Base-by-base conservation (phyloP, 805 yeast genomes). In the Lipomyces sp. region DNA sequence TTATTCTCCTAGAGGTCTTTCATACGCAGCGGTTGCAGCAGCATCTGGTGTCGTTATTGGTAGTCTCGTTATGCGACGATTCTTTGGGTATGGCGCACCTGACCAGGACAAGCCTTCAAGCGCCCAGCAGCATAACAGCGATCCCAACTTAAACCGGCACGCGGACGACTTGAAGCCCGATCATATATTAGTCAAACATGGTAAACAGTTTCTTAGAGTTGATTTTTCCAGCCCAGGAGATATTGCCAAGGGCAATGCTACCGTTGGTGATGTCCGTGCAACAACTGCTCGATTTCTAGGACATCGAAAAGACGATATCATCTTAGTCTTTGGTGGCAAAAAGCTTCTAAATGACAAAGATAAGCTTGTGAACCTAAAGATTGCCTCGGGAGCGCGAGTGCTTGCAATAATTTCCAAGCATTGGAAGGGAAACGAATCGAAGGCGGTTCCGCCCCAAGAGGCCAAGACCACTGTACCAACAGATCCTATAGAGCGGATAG, bases 191-290 rank as follows among this genome's bases (percentile, higher is more conserved):
- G 69, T 70, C 10, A 66, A 66, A 59, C 67, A 70, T 57, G 70
- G 64, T 8, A 64, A 64, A 59, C 60, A 62, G 42, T 57, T 60
- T 37, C 55, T 67, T 18, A 62, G 65, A 11, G 68, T 71, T 39
- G 70, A 67, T 32, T 66, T 72, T 30, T 63, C 62, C 32, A 34
- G 48, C 24, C 69, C 69, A 8, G 73, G 73, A n/a, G 73, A 65
- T 48, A 65, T 72, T 39, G 57, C 64, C 6, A 53, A 45, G 8
- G 72, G 72, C 13, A 50, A 33, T 24, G 73, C 72, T 33, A 65
- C 71, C 4, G 73, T 72, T 13, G 74, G 74, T 50, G 67, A 72
- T 39, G 65, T 72, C n/a, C 69, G 74, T 4, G 63, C 63, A 8
- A 60, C 64, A n/a, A 58, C 69, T n/a, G 64, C 68, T 24, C 69